These are phyloP conservation scores for Gossypioides kirkii DNA, from an alignment of 345 rosid genomes.

Conservation along the genomic window DNA sequence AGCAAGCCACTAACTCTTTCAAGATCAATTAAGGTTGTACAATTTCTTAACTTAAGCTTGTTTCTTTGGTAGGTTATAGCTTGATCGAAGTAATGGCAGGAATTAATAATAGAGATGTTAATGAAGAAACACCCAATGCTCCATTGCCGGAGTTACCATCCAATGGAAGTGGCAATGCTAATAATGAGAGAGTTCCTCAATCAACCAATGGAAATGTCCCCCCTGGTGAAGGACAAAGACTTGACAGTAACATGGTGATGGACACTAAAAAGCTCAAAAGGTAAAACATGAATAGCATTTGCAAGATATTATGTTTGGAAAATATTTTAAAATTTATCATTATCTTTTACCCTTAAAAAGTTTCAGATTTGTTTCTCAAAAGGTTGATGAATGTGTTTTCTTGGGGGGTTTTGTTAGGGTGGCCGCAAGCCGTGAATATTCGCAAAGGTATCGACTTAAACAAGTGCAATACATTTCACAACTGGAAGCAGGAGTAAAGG, in stretches of 20 bases:
- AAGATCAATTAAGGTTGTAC: background rate
- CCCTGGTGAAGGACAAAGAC: background rate
- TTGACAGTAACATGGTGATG: background rate
- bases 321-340: background rate
- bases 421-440: slow-evolving; percentile 16
- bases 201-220: background rate
- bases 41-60: background rate
- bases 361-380: background rate
- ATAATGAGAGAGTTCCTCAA: background rate
- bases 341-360: background rate
- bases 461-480: slow-evolving; percentile 13
- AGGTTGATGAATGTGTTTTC: background rate
- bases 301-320: background rate
- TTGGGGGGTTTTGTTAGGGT: background rate
- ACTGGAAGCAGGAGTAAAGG: slow-evolving; percentile 14
- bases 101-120: background rate
- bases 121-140: background rate
- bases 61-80: background rate
- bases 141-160: background rate
- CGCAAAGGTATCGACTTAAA: slow-evolving; percentile 15
- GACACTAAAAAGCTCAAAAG: slow-evolving; percentile 14
- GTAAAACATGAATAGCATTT: background rate
- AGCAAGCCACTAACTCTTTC: background rate
- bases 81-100: background rate
- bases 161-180: background rate